Percentiles rank a stretch among this genome's conserved stretches.
These are phyloP conservation scores for Fusarium concolor DNA, from an alignment of 2,329 filamentous ascomycete genomes.

Conservation along the genomic window DNA sequence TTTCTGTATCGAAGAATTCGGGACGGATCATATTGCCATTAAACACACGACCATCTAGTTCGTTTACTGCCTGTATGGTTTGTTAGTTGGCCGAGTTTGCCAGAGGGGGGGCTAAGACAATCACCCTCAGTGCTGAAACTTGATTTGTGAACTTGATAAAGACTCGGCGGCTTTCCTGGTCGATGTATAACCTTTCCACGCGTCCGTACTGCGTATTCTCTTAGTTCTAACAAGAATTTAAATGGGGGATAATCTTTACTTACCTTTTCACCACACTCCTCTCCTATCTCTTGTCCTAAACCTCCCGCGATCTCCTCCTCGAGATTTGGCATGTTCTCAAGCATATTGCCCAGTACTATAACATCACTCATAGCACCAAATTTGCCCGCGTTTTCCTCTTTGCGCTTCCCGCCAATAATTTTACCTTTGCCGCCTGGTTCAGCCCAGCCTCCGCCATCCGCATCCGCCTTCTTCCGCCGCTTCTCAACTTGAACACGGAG, in stretches of 20 bases:
- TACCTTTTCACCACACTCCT: constrained; percentile 87
- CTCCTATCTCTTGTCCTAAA: constrained; percentile 93
- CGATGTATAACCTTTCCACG: constrained; percentile 83
- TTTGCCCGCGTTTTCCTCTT: constrained; percentile 56
- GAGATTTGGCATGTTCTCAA: constrained; percentile 82
- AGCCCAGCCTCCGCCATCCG: constrained; percentile 82
- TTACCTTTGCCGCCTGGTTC: constrained; percentile 77
- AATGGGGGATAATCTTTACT: not conserved
- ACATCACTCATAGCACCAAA: constrained; percentile 84
- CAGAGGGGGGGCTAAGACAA: constrained; percentile 49
- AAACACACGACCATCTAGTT: constrained; percentile 87
- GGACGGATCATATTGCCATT: constrained; percentile 88
- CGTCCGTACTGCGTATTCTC: constrained; percentile 73
- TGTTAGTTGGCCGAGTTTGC: constrained; percentile 6
- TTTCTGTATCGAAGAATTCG: constrained; percentile 83
- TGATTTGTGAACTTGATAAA: constrained; percentile 94
- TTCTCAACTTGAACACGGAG: constrained; percentile 88
- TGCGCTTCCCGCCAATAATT: constrained; percentile 81
- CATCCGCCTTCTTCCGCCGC: constrained; percentile 80
- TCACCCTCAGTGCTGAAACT: constrained; percentile 84
- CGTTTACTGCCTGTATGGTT: constrained; percentile 79
- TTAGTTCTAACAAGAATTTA: constrained; percentile 21
- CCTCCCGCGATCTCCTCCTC: constrained; percentile 79
- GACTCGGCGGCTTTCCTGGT: constrained; percentile 73
- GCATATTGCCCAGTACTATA: constrained; percentile 84